phyloP scores from a whole-genome alignment of 768 basidiomycete genomes.

The Mrakia blollopis region DNA sequence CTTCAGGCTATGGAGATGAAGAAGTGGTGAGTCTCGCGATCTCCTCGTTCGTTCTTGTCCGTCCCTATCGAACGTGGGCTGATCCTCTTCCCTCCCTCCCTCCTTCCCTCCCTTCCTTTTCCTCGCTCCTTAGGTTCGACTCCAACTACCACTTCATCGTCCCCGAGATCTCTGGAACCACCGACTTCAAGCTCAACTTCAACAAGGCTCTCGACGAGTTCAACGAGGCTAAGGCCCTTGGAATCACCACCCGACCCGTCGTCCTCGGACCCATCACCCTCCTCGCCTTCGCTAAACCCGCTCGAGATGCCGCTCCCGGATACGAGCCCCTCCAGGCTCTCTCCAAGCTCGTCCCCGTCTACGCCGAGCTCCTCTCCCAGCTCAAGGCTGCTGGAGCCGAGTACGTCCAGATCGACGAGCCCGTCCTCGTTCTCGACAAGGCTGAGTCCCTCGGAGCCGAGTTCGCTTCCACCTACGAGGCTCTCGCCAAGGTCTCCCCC shows the following conservation, averaged over 20 bases:
- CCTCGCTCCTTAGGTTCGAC: conserved; percentile 88
- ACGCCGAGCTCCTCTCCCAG: conserved; percentile 80
- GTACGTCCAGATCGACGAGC: conserved; percentile 96
- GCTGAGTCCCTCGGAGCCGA: conserved; percentile 71
- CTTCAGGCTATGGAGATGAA: conserved; percentile 98
- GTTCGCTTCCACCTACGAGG: conserved; percentile 72
- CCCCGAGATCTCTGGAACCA: conserved; percentile 83
- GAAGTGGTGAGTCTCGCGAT: conserved; percentile 72
- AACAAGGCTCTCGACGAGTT: conserved; percentile 94
- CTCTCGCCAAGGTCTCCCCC: conserved; percentile 74
- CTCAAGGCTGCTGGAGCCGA: conserved; percentile 90
- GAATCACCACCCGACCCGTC: conserved; percentile 88
- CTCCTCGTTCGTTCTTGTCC: neutral
- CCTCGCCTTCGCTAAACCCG: conserved; percentile 85
- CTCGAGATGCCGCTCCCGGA: conserved; percentile 70
- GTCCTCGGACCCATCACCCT: conserved; percentile 92
- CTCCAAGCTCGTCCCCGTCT: conserved; percentile 80
- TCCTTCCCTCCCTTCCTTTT: neutral
- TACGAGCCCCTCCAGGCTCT: conserved; percentile 92
- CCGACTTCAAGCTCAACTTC: conserved; percentile 88
- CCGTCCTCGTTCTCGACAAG: conserved; percentile 85
- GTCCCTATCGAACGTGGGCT: neutral
- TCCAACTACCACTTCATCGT: conserved; percentile 99
- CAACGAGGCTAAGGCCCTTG: conserved; percentile 86
- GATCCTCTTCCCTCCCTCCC: neutral